Percentiles rank a stretch among this genome's conserved stretches.
Conservation (phyloP, 306 rosid genomes). For the Quercus gilva region DNA sequence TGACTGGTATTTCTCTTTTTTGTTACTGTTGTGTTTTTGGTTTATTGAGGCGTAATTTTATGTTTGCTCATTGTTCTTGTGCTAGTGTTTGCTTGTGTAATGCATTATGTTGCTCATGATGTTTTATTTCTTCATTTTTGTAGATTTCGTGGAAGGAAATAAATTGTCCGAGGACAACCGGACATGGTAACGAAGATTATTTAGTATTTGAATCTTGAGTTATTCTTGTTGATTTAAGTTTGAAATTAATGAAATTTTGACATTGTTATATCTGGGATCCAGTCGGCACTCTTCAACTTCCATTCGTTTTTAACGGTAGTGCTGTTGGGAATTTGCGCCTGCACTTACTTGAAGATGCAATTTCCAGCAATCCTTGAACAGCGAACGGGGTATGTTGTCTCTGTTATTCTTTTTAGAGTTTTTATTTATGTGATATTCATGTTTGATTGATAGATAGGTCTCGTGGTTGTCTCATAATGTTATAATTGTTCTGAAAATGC, state of each 20-base stretch:
- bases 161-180: not conserved
- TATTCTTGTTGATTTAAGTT: not conserved
- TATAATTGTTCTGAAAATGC: not conserved
- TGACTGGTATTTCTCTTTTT: no score
- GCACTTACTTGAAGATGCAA: constrained; percentile 53
- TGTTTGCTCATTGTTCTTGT: not conserved
- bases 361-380: constrained; percentile 50
- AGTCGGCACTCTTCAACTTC: constrained; percentile 54
- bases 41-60: not conserved
- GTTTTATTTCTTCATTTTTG: not conserved
- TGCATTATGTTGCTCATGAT: not conserved
- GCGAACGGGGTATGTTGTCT: constrained; percentile 40
- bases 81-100: not conserved
- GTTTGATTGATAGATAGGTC: not conserved
- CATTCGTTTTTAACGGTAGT: constrained; percentile 49
- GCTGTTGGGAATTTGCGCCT: constrained; percentile 47
- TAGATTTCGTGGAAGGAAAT: constrained; percentile 20
- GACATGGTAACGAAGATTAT: constrained; percentile 25
- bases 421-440: not conserved
- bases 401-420: not conserved
- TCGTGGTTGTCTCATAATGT: not conserved
- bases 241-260: constrained; percentile 5
- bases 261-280: constrained; percentile 26
- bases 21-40: no score
- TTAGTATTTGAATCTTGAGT: not conserved